Base-by-base conservation (phyloP, 805 yeast genomes). In the Candida yuanshanica region DNA sequence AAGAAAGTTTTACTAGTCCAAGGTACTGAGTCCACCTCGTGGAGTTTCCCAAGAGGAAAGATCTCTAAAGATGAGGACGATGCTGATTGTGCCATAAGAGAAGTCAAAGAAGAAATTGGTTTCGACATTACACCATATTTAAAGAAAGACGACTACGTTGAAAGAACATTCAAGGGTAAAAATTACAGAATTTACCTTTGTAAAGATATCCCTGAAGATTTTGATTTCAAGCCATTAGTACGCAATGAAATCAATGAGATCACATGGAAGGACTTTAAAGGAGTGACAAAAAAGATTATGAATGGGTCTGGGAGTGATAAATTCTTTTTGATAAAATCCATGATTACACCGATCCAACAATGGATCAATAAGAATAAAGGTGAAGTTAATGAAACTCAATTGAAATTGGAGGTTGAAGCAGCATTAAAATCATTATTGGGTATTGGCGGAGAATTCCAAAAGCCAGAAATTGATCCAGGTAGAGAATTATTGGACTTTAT, bases 31-130 rank as follows among this genome's bases (percentile, higher is more conserved):
- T 75, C 89, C 11, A 59, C 72, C n/a, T 65, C 83, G 1, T 93
- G 98, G 98, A 84, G 96, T 7, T 93, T 93, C 56, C 99, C 99
- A 6, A 72, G 96, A 60, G 99, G 99, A 6, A 93, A 93, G 63
- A 93, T 93, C 43, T 86, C 95, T 29, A 90, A 93, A 58, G 95
- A 82, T 56, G 99, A 93, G 66, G 68, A 79, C 13, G 99, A 93
- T 61, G 72, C 79, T 6, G 80, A 76, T 40, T 95, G 99, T 66
- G 97, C 98, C 5, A 63, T 87, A 12, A 75, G 99, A 53, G 99
- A 93, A 60, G 89, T 86, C 18, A 74, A 74, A 47, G 99, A 93
- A 64, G 99, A 93, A 62, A 91, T 90, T 13, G 96, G 98, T 0
- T 90, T 82, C 55, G 95, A 93, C 60, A 81, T 87, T 37, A 63